Evolutionary conservation across 345 rosid species (phyloP), one percentile per base, ranked within the genome.

Genomic region (Linum trigynum): DNA sequence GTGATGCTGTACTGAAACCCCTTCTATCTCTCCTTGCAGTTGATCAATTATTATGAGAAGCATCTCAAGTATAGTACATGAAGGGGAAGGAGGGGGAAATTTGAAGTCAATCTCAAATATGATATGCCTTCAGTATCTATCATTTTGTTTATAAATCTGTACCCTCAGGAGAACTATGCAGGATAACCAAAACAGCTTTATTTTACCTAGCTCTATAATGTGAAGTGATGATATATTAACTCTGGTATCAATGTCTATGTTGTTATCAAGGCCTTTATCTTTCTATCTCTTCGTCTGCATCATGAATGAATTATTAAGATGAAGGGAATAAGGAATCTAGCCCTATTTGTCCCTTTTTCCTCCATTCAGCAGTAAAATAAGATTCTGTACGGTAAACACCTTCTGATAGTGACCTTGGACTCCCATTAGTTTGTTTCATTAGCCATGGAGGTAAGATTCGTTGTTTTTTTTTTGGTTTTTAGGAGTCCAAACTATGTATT

Each of bases 21-120:
- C 32, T 48, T 48, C 45, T 23, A 41, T 51, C 38, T 37, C 67
- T 59, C 37, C 17, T 65, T 37, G 62, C 86, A 95, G 97, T 76
- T 91, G 80, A 89, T 95, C 76, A 81, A 82, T 67, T 95, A 83
- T 78, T 92, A 92, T 39, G 98, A 92, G 89, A 90, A 89, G 70
- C 86, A 89, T 82, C 90, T 92, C 75, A 90, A 84, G 81, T 87
- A 87, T 90, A 81, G 37, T 61, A 48, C 72, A n/a, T 70, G 59
- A 66, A 11, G 36, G 63, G 50, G 51, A 15, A 1, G 3, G 14
- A 9, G 53, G 14, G 14, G 53, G 14, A 9, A 9, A 48, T 5
- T 15, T 48, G 11, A 48, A 48, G 53, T 10, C 14, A 12, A 48
- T 48, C 53, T 9, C 3, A 48, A 48, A 15, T 48, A 48, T 3